Evolutionary conservation across 495 filamentous ascomycete species (phyloP), one percentile per base, ranked within the genome.

Genomic region (Lasiosphaeria hispida): DNA sequence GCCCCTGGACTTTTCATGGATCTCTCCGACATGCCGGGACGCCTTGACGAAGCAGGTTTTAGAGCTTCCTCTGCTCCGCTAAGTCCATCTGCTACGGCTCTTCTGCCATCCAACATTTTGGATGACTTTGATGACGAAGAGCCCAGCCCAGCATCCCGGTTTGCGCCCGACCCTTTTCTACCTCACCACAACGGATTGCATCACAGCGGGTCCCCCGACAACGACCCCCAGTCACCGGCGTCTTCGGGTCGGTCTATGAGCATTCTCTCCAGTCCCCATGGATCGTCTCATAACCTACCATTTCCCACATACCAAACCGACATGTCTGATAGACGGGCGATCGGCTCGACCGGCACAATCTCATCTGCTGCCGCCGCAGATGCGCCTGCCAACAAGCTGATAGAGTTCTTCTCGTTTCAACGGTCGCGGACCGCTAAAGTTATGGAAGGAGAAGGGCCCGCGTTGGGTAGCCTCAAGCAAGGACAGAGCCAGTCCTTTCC

Each of bases 401-500:
- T 69, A 57, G 68, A 71, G 42, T 77, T 77, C 35, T 89, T 95
- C 59, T 74, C 75, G 35, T 88, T 92, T 62, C 84, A 84, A 66
- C 81, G 89, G 6, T 85, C 86, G 58, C 50, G 67, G 34, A 85
- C 85, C 55, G 83, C 84, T 10, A 95, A 93, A 69, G 81, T 83
- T 3, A 70, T 80, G 48, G 86, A 88, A 9, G 82, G 89, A 19
- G 85, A 87, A 47, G 82, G 85, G 5, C 87, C 85, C 13, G 77
- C 84, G 41, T 68, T 95, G 15, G 91, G 91, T 11, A 85, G 83
- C 37, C 75, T 96, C 34, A 90, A 89, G 67, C 74, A 85, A 49
- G 82, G 83, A 3, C 88, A 96, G 65, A 91, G 89, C 66, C 90
- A 90, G 63, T 95, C 91, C 10, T 88, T 93, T 60, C 91, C 91